Evolutionary conservation across 164 flowering plant genomes (phyloP).

Genomic region (Cinnamomum micranthum): DNA sequence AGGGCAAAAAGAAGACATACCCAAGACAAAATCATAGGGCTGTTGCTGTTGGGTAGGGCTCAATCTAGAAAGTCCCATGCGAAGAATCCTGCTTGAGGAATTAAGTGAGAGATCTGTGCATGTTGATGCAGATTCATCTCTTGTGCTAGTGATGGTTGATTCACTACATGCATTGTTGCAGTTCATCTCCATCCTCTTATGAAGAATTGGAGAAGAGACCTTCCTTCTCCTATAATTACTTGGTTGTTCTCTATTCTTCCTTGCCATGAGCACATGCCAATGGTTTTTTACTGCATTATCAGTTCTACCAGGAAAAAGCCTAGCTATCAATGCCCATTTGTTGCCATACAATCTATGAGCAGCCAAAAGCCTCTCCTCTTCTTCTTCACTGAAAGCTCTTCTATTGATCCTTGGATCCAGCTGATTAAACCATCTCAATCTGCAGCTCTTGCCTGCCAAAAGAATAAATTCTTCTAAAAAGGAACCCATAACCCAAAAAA

Average conservation of each 20-base stretch:
- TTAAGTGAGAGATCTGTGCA: conserved; percentile 52
- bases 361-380: conserved; percentile 62
- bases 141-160: conserved; percentile 33
- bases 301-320: conserved; percentile 72
- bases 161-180: conserved; percentile 38
- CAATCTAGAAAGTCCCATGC: conserved; percentile 16
- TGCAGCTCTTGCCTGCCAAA: conserved; percentile 68
- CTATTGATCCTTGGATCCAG: conserved; percentile 74
- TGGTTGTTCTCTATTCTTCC: conserved; percentile 50
- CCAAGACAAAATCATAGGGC: conserved; percentile 13
- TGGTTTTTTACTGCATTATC: conserved; percentile 87
- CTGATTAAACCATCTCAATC: conserved; percentile 86
- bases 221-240: conserved; percentile 40
- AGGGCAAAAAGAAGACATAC: conserved; percentile 12
- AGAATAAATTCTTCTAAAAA: background rate
- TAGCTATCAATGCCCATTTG: conserved; percentile 81
- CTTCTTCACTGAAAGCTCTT: conserved; percentile 65
- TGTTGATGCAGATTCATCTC: conserved; percentile 51
- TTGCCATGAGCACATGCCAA: conserved; percentile 82
- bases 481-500: background rate
- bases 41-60: conserved; percentile 11
- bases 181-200: conserved; percentile 6
- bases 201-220: conserved; percentile 10
- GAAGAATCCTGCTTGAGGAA: conserved; percentile 20
- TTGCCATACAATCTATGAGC: conserved; percentile 61